A percentile compares a stretch with the other conserved stretches of the same genome.
Conservation (phyloP, 768 basidiomycete species). For the Termitomyces sp. region DNA sequence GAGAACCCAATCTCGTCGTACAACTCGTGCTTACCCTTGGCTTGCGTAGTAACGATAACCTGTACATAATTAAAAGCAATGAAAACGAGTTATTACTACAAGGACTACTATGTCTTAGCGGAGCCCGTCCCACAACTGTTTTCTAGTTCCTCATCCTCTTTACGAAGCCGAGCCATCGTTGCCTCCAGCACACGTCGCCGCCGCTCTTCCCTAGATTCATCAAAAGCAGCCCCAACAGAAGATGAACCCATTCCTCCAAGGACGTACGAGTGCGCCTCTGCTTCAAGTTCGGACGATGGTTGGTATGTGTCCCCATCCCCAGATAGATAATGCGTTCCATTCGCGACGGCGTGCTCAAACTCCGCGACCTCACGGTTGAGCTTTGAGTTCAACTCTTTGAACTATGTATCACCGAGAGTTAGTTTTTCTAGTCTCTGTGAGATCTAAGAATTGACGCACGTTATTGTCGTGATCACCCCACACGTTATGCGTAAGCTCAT, state of each 20-base stretch:
- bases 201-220: slow-evolving; percentile 58
- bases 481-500: slow-evolving; percentile 76
- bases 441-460: slow-evolving; percentile 38
- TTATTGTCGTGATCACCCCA: slow-evolving; percentile 74
- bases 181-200: slow-evolving; percentile 57
- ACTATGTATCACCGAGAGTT: slow-evolving; percentile 35
- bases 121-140: slow-evolving; percentile 62
- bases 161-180: slow-evolving; percentile 55
- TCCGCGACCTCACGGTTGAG: slow-evolving; percentile 72
- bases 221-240: slow-evolving; percentile 1
- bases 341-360: slow-evolving; percentile 53
- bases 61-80: neutral
- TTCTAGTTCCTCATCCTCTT: slow-evolving; percentile 72
- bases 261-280: slow-evolving; percentile 44
- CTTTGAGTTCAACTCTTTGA: slow-evolving; percentile 73
- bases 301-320: slow-evolving; percentile 46
- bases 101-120: slow-evolving; percentile 1
- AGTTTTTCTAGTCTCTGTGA: neutral
- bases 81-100: neutral
- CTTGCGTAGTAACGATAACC: neutral
- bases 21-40: neutral
- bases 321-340: slow-evolving; percentile 55
- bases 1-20: neutral
- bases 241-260: slow-evolving; percentile 46
- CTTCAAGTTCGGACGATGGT: slow-evolving; percentile 55